Conservation (phyloP, 2,329 filamentous ascomycete species). For the Xylaria polymorpha region DNA sequence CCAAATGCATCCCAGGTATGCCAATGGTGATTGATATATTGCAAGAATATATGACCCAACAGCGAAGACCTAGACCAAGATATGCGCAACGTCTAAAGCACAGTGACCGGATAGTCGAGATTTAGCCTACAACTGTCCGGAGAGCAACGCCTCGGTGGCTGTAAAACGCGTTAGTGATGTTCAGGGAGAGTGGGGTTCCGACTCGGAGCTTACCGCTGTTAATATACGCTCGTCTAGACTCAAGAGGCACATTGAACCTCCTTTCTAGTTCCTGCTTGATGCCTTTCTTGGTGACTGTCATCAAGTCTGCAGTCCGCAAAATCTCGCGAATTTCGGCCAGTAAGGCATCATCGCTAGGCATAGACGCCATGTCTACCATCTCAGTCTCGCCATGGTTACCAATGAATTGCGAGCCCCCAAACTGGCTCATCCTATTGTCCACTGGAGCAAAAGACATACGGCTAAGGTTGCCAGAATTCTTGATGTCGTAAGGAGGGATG, state of each 20-base stretch:
- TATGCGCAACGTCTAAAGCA: constrained; percentile 16
- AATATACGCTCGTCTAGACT: constrained; percentile 92
- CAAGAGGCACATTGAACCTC: constrained; percentile 86
- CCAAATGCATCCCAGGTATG: constrained; percentile 33
- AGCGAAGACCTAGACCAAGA: constrained; percentile 10
- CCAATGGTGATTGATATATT: constrained; percentile 23
- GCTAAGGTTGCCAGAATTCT: constrained; percentile 61
- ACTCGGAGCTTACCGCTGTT: constrained; percentile 77
- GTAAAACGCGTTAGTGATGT: constrained; percentile 46
- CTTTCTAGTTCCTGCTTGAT: constrained; percentile 94
- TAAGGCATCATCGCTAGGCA: constrained; percentile 90
- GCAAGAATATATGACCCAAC: constrained; percentile 17
- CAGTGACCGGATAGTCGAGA: not conserved
- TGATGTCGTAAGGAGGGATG: constrained; percentile 57
- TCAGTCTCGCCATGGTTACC: constrained; percentile 72
- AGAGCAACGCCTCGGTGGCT: constrained; percentile 83
- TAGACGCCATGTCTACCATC: constrained; percentile 76
- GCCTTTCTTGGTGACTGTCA: constrained; percentile 98
- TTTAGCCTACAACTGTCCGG: constrained; percentile 72
- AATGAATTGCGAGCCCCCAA: constrained; percentile 69
- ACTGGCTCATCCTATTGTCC: constrained; percentile 73
- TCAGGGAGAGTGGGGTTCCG: not conserved
- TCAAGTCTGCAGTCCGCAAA: constrained; percentile 88
- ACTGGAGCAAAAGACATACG: constrained; percentile 85
- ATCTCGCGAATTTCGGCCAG: constrained; percentile 96